Evolutionary conservation across 140 eudicot species (phyloP), one percentile per base, ranked within the genome.

Genomic region (Senecio squalidus): DNA sequence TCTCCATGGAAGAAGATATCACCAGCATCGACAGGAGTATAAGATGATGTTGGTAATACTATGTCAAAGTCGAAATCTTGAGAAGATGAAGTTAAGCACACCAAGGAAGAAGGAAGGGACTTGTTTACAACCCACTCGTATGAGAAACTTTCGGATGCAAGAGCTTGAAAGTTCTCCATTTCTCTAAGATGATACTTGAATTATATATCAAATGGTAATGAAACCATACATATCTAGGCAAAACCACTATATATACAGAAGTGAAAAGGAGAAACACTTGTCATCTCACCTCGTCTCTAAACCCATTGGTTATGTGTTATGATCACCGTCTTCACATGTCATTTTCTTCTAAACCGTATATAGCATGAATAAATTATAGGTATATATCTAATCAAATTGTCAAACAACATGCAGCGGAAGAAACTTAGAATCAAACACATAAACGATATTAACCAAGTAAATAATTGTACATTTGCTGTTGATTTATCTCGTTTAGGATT

Each of bases 101-200:
- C 43, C 21, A 64, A 64, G 25, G 70, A 50, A 62, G 68, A 51
- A 50, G 70, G 60, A 36, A 40, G 52, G 24, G 70, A 36, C 22
- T 64, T 64, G 61, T 51, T 51, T 64, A 24, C 61, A 51, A 64
- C 61, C 70, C 70, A 64, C 5, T 64, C 38, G 28, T 29, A 24
- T 11, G 70, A 64, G 28, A 64, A 64, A 39, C 70, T 51, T 51
- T 51, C 70, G 11, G 26, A 34, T 17, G 70, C 70, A 51, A 64
- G 61, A n/a, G 53, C 51, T 64, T 64, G 70, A 36, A 51, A 51
- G 60, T 39, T 38, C 39, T 51, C 70, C 70, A 64, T 64, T 38
- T 50, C 3, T 41, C 27, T 31, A 15, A 15, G 54, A 16, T 17
- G 23, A 40, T 16, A 25, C 2, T 6, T 11, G 44, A 43, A 7